Evolutionary conservation across 1,284 basidiomycete species (phyloP).

Genomic region (Chalciporus sp.): DNA sequence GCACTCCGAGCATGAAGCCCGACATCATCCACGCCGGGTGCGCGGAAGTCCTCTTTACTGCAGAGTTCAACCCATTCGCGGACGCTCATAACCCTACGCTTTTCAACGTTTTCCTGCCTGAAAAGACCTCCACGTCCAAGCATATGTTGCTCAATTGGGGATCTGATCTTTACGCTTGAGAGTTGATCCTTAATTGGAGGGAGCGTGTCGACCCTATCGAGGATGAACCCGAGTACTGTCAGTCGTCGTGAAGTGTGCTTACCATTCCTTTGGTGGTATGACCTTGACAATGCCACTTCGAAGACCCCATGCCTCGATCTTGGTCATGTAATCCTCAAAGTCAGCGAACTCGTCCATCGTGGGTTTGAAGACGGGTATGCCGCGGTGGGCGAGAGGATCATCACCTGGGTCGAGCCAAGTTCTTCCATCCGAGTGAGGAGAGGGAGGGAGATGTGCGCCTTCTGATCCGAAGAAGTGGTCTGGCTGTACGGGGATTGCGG

Average conservation of each 20-base stretch:
- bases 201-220: slow-evolving; percentile 69
- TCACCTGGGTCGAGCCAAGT: slow-evolving; percentile 77
- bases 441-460: slow-evolving; percentile 52
- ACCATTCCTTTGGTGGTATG: slow-evolving; percentile 93
- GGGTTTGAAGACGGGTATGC: slow-evolving; percentile 94
- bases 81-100: slow-evolving; percentile 78
- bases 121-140: slow-evolving; percentile 84
- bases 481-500: slow-evolving; percentile 61
- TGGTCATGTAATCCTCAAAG: slow-evolving; percentile 87
- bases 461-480: slow-evolving; percentile 78
- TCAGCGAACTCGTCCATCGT: slow-evolving; percentile 86
- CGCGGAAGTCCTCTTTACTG: slow-evolving; percentile 63
- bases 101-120: slow-evolving; percentile 90
- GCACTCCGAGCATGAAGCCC: slow-evolving; percentile 54
- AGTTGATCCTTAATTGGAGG: slow-evolving; percentile 72
- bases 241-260: slow-evolving; percentile 31
- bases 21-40: slow-evolving; percentile 70
- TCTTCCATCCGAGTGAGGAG: slow-evolving; percentile 59
- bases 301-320: slow-evolving; percentile 85
- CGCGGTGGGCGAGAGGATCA: slow-evolving; percentile 82
- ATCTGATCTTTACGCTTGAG: slow-evolving; percentile 73
- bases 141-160: slow-evolving; percentile 93
- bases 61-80: slow-evolving; percentile 90
- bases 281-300: slow-evolving; percentile 92
- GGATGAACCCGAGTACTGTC: slow-evolving; percentile 4